Base-by-base conservation (phyloP, 176 grass and related monocot genomes). In the Oryza coarctata region DNA sequence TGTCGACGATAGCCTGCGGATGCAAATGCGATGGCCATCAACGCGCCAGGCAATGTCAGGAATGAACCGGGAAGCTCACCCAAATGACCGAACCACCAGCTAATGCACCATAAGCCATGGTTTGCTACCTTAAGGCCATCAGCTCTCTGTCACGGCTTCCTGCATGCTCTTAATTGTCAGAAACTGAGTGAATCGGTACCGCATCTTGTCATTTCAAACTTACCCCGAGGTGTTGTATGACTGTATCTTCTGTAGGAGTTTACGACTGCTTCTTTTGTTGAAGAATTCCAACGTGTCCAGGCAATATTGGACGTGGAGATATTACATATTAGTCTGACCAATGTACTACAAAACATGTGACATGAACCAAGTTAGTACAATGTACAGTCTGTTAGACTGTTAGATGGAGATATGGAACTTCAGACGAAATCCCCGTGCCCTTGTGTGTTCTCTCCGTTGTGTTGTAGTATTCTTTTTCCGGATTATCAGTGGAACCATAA, bases 41-140 rank as follows among this genome's bases (percentile, higher is more conserved):
- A 92, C 23, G 75, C 85, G 58, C 82, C 87, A 73, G 79, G 70
- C 58, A 92, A 39, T 13, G 32, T 80, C 44, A 94, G 77, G 82
- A 44, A 32, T 43, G 89, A 94, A 73, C 49, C 63, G 34, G 78
- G 76, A 39, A 85, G 73, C 82, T 78, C 82, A 65, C 85, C 30
- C 61, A 89, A 92, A 57, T 69, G 83, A 49, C 47, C 74, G 0
- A 81, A 85, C 32, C 66, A 33, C 4, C 78, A 11, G 12, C 74
- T 36, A 76, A 76, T 57, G 23, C 85, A 82, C 69, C 81, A 84
- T 32, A 91, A 87, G 68, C 61, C 63, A 34, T 89, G 85, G 83
- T 23, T 23, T 28, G 23, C 6, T 34, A 43, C 62, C 5, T 17
- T 78, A 1, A 49, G 14, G 4, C 28, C 17, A 29, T n/a, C 1